phyloP scores from a whole-genome alignment of 1,284 basidiomycete genomes.

The Leccinum fallax region DNA sequence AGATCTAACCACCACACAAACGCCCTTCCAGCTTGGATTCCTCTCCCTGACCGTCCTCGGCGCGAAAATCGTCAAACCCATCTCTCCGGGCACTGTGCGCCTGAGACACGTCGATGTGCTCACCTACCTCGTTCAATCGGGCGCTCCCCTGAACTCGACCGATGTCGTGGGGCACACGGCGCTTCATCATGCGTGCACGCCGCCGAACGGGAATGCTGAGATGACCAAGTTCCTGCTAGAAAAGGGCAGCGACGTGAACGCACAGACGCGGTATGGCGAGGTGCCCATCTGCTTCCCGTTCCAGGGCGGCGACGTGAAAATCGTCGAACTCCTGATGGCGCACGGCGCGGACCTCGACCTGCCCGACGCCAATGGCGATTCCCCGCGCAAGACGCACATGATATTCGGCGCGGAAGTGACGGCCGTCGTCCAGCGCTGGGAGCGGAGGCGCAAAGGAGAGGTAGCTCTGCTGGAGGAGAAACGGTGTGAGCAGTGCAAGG shows the following conservation, averaged over 20 bases:
- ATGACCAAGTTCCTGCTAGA: constrained; percentile 43
- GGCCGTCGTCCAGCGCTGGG: constrained; percentile 50
- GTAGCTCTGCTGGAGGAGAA: constrained; percentile 42
- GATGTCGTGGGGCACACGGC: constrained; percentile 56
- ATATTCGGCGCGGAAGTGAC: constrained; percentile 48
- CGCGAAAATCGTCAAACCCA: constrained; percentile 38
- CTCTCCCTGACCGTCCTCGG: constrained; percentile 46
- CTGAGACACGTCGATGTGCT: constrained; percentile 41
- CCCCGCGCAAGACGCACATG: constrained; percentile 37
- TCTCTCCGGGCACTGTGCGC: constrained; percentile 1
- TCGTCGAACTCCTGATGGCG: constrained; percentile 52
- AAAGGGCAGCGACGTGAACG: constrained; percentile 47
- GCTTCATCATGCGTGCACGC: constrained; percentile 47
- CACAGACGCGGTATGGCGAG: constrained; percentile 50
- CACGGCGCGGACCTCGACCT: constrained; percentile 49
- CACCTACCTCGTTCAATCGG: constrained; percentile 44
- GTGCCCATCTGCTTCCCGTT: constrained; percentile 44
- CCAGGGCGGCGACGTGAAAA: constrained; percentile 36
- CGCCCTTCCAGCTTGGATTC: constrained; percentile 50
- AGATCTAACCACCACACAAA: constrained; percentile 46
- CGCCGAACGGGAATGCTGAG: constrained; percentile 28
- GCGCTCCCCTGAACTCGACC: constrained; percentile 43
- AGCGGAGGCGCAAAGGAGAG: constrained; percentile 47
- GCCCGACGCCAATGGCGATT: constrained; percentile 47
- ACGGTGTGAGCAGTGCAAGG: constrained; percentile 43